Conservation (phyloP, 345 rosid genomes). For the Firmiana major region DNA sequence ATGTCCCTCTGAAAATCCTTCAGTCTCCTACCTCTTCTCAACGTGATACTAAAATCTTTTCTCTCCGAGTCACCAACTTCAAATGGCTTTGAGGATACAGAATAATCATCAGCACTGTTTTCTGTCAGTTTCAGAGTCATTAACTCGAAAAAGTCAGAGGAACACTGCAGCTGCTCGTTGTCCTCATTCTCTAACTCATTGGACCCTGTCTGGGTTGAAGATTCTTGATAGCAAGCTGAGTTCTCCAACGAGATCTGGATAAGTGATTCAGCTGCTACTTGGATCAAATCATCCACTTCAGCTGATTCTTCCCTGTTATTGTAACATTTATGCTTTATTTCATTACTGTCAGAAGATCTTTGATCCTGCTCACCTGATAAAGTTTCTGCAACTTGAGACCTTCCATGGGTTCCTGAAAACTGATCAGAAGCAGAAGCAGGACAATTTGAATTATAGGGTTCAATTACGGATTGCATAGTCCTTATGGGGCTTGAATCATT, state of each 20-base stretch:
- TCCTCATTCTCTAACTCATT: slow-evolving; percentile 24
- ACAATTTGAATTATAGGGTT: slow-evolving; percentile 3
- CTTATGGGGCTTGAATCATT: slow-evolving; percentile 32
- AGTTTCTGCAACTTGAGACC: slow-evolving; percentile 17
- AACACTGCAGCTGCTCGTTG: slow-evolving; percentile 28
- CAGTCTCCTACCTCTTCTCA: slow-evolving; percentile 78
- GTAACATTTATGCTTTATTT: slow-evolving; percentile 9
- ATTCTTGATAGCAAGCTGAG: slow-evolving; percentile 23
- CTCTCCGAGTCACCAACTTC: slow-evolving; percentile 36
- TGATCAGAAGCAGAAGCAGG: slow-evolving; percentile 5
- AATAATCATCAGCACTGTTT: slow-evolving; percentile 40
- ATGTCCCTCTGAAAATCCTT: slow-evolving; percentile 81
- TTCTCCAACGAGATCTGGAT: slow-evolving; percentile 34
- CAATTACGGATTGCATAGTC: slow-evolving; percentile 14
- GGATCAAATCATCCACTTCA: slow-evolving; percentile 31
- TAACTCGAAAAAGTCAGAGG: slow-evolving; percentile 64
- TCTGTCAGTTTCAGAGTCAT: slow-evolving; percentile 48
- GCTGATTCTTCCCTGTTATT: slow-evolving; percentile 27
- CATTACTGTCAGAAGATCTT: slow-evolving; percentile 19
- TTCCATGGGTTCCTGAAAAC: slow-evolving; percentile 15
- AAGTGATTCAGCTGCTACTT: slow-evolving; percentile 63
- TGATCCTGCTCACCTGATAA: slow-evolving; percentile 23
- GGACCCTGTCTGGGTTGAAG: slow-evolving; percentile 21
- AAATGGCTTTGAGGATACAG: slow-evolving; percentile 52
- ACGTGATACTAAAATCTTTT: slow-evolving; percentile 48